phyloP scores from a whole-genome alignment of 495 filamentous ascomycete species.

The Chlorociboria aeruginascens region DNA sequence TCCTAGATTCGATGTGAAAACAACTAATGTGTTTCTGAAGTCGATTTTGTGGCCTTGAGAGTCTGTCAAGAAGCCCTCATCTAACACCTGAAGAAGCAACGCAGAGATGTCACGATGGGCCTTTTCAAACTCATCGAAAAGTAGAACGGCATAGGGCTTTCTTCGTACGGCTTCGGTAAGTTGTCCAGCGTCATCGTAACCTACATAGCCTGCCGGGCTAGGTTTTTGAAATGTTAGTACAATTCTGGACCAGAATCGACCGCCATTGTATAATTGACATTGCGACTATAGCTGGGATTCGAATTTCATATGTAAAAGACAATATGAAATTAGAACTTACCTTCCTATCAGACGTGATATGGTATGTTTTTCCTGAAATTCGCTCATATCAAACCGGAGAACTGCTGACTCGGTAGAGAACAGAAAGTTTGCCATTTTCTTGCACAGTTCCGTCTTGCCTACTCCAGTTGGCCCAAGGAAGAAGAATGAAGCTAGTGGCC shows the following conservation, averaged over 20 bases:
- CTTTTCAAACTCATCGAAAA: constrained; percentile 98
- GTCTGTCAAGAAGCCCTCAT: constrained; percentile 94
- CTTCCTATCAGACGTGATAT: constrained; percentile 79
- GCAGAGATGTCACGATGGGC: constrained; percentile 91
- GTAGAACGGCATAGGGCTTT: constrained; percentile 88
- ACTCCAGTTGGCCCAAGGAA: constrained; percentile 95
- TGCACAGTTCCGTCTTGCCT: constrained; percentile 94
- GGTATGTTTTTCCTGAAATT: constrained; percentile 96
- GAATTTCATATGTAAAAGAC: not conserved
- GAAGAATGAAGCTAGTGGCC: constrained; percentile 90
- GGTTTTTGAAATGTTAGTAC: not conserved
- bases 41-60: constrained; percentile 92
- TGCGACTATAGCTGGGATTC: too few relatives aligned
- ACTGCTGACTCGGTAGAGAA: constrained; percentile 88
- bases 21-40: constrained; percentile 92
- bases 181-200: constrained; percentile 95
- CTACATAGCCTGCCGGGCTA: constrained; percentile 84
- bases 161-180: constrained; percentile 89
- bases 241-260: not conserved
- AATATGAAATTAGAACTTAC: not conserved
- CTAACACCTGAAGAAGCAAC: constrained; percentile 86
- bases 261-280: too few relatives aligned
- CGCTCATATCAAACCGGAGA: constrained; percentile 91
- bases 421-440: constrained; percentile 85
- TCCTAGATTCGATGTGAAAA: constrained; percentile 88